Base-by-base conservation (phyloP, 1,284 basidiomycete genomes). In the Volvariella surrecta region DNA sequence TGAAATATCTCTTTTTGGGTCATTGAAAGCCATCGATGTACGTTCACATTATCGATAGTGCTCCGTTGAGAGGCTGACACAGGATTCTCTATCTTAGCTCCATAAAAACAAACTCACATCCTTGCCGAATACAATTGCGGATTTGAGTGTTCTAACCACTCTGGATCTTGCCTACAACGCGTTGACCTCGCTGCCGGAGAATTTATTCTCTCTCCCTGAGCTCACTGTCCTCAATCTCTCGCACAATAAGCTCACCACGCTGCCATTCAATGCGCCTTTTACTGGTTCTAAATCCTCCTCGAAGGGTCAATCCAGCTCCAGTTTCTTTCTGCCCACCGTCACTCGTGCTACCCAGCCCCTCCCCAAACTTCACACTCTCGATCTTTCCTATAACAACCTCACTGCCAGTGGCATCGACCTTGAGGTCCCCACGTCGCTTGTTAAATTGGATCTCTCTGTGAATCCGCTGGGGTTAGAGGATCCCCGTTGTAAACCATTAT, bases 1-100 rank as follows among this genome's bases (percentile, higher is more conserved):
- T 18, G 87, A 89, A 55, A 79, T 89, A 21, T 82, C 82, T 0
- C 67, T 89, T 46, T 89, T 89, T 55, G 86, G 87, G 2, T 85
- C 82, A 2, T 63, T 89, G 40, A 88, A 87, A 60, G 71, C 67
- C 2, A 53, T 89, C 24, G 87, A 89, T 60, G 85, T 87, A 62
- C 47, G 76, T 65, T 24, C 37, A 22, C 7, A 13, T 40, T 38
- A 11, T 6, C 6, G 24, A 28, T 28, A n/a, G 24, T 11, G 48
- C 15, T 30, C 41, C 32, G 30, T 16, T 42, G 43, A 7, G 39
- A 37, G 35, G 38, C 52, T 15, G 52, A 10, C 37, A 32, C 31
- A 32, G 50, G 6, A 45, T 42, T 24, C 11, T 16, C 37, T 19
- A 35, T 8, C 54, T n/a, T n/a, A 89, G 86, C 59, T 89, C 19